Evolutionary conservation across 192 early-diverging fungal genomes (phyloP).

Genomic region (Haplosporangium gracile): DNA sequence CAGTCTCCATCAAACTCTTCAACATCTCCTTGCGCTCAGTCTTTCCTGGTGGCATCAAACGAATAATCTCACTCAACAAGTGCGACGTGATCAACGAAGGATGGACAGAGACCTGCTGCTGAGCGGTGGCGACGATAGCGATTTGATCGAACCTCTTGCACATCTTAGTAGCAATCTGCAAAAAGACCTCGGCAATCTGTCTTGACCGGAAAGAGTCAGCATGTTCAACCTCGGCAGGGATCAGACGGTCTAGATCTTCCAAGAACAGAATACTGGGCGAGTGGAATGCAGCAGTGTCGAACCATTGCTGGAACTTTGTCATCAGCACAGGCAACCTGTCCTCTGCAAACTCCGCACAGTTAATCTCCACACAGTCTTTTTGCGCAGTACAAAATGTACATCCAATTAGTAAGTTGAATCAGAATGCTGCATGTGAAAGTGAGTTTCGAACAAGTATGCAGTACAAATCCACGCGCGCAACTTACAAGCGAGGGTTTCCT

Average conservation of each 20-base stretch:
- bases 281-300: slow-evolving; percentile 77
- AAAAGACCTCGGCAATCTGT: slow-evolving; percentile 75
- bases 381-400: not conserved
- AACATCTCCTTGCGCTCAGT: slow-evolving; percentile 81
- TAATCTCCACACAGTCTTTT: slow-evolving; percentile 66
- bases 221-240: slow-evolving; percentile 81
- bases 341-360: slow-evolving; percentile 69
- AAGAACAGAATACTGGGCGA: slow-evolving; percentile 80
- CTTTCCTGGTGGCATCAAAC: slow-evolving; percentile 73
- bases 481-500: slow-evolving; percentile 63
- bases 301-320: slow-evolving; percentile 68
- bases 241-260: slow-evolving; percentile 81
- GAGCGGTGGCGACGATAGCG: slow-evolving; percentile 74
- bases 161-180: slow-evolving; percentile 64
- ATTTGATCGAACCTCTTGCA: slow-evolving; percentile 63
- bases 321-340: slow-evolving; percentile 72
- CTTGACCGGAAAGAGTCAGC: slow-evolving; percentile 73
- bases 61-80: slow-evolving; percentile 72
- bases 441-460: slow-evolving; percentile 46
- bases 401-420: not conserved
- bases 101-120: slow-evolving; percentile 74
- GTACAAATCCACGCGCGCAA: slow-evolving; percentile 3
- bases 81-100: slow-evolving; percentile 69
- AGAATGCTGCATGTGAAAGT: not conserved
- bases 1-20: slow-evolving; percentile 72